Evolutionary conservation across 2,329 filamentous ascomycete genomes (phyloP).

Genomic region (Phaeoacremonium minimum): DNA sequence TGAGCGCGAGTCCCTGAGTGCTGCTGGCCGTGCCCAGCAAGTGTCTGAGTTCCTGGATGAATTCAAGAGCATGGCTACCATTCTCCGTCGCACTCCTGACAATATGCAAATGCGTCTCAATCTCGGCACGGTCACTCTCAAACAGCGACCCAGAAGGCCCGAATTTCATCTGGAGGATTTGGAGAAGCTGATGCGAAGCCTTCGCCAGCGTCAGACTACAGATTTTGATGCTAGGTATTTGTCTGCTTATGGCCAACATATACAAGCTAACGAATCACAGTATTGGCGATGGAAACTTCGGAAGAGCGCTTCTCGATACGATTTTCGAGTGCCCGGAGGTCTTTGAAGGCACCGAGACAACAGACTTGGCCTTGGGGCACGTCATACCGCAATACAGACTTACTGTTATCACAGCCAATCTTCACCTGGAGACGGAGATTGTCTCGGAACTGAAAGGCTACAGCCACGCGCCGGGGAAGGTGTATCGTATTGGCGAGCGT

Average conservation of each 20-base stretch:
- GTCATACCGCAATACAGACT: slow-evolving; percentile 9
- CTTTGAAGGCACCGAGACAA: slow-evolving; percentile 8
- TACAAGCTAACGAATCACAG: slow-evolving; percentile 2
- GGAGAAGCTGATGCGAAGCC: background rate
- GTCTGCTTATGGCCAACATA: too few relatives aligned
- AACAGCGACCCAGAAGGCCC: background rate
- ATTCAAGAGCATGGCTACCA: background rate
- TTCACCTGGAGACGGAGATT: slow-evolving; percentile 14
- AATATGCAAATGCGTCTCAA: slow-evolving; percentile 8
- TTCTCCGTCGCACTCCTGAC: background rate
- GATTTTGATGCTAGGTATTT: background rate
- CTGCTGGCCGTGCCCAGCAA: background rate
- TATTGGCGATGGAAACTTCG: slow-evolving; percentile 6
- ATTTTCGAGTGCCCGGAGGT: background rate
- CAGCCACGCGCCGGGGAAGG: too few relatives aligned
- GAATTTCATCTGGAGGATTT: background rate
- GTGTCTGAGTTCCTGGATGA: background rate
- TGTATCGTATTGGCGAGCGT: slow-evolving; percentile 10
- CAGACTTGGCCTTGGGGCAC: slow-evolving; percentile 4
- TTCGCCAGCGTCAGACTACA: background rate
- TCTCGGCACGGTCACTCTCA: slow-evolving; percentile 2
- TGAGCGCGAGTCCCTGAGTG: background rate
- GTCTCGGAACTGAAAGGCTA: background rate
- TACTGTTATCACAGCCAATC: slow-evolving; percentile 11
- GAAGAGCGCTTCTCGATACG: slow-evolving; percentile 1